Evolutionary conservation across 129 eudicot genomes (phyloP).

Genomic region (Chrysanthemum makinoi): DNA sequence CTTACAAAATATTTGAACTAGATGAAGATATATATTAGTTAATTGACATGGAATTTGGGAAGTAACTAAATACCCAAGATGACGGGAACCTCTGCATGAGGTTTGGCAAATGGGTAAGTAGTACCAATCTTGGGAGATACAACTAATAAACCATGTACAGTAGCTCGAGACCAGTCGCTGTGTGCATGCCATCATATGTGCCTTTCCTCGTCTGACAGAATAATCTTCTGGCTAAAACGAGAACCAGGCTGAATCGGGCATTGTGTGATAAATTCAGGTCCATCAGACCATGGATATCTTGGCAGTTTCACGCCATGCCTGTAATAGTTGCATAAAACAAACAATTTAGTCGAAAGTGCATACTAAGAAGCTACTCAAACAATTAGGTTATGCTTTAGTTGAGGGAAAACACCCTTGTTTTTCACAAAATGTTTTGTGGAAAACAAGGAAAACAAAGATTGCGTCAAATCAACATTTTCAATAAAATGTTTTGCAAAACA

Average conservation of each 20-base stretch:
- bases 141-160: slow-evolving; percentile 49
- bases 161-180: slow-evolving; percentile 53
- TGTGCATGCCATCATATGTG: slow-evolving; percentile 63
- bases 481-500: too few relatives aligned
- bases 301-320: slow-evolving; percentile 72
- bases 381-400: too few relatives aligned
- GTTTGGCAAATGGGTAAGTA: slow-evolving; percentile 48
- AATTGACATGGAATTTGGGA: background rate
- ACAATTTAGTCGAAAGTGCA: background rate
- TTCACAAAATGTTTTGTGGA: too few relatives aligned
- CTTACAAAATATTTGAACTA: background rate
- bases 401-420: too few relatives aligned
- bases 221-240: slow-evolving; percentile 37
- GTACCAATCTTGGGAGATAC: slow-evolving; percentile 36
- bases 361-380: too few relatives aligned
- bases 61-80: slow-evolving; percentile 39
- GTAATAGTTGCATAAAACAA: background rate
- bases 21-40: background rate
- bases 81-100: slow-evolving; percentile 45
- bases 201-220: slow-evolving; percentile 51
- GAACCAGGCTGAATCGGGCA: slow-evolving; percentile 54
- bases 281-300: slow-evolving; percentile 65
- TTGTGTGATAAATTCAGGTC: slow-evolving; percentile 54
- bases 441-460: too few relatives aligned
- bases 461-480: too few relatives aligned